Evolutionary conservation across 345 rosid genomes (phyloP).

Genomic region (Corchorus olitorius): DNA sequence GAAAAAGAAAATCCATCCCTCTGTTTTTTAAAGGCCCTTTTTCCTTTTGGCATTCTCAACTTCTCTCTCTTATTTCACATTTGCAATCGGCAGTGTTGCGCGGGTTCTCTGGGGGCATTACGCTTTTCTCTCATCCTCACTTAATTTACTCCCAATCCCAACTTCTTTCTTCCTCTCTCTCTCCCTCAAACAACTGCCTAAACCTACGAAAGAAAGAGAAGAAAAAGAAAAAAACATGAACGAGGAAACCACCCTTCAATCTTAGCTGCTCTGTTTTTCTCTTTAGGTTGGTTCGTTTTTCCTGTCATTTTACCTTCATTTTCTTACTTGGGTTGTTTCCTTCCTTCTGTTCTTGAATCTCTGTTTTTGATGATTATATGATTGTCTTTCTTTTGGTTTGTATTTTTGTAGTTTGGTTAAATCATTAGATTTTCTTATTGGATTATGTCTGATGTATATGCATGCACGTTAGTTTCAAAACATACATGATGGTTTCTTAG

Average conservation of each 20-base stretch:
- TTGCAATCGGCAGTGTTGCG: conserved; percentile 21
- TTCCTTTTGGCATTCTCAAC: no score
- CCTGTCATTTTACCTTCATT: background rate
- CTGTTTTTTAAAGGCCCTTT: background rate
- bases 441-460: background rate
- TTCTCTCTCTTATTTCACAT: conserved; percentile 11
- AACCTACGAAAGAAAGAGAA: background rate
- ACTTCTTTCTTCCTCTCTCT: background rate
- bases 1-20: background rate
- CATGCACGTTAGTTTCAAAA: conserved; percentile 12
- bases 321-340: background rate
- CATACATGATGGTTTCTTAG: background rate
- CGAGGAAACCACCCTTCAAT: background rate
- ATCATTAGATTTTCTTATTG: background rate
- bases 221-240: background rate
- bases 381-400: background rate
- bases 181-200: background rate
- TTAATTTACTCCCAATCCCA: background rate
- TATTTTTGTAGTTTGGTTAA: background rate
- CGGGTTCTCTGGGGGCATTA: conserved; percentile 1
- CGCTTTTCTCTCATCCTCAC: conserved; percentile 15
- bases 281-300: background rate
- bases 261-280: background rate
- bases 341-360: background rate
- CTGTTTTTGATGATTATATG: background rate